Evolutionary conservation across 2,329 filamentous ascomycete species (phyloP).

Genomic region (Pyrenochaeta sp.): DNA sequence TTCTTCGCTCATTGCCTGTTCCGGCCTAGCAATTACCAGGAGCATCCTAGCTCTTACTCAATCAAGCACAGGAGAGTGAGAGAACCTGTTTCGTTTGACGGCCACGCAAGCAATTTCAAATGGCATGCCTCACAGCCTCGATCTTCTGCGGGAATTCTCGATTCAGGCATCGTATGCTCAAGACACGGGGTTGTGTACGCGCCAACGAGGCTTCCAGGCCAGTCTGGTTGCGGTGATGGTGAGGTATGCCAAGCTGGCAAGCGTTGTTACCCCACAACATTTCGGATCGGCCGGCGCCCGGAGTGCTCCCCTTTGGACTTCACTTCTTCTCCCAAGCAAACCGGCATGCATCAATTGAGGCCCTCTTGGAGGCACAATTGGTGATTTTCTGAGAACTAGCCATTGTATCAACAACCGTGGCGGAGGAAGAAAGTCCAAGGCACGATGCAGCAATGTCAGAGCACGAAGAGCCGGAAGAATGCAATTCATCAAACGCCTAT

Average conservation of each 20-base stretch:
- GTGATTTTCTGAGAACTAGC: neutral
- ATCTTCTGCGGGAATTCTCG: conserved; percentile 28
- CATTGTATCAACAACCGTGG: neutral
- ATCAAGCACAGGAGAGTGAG: conserved; percentile 12
- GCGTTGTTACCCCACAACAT: conserved; percentile 36
- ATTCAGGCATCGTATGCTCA: conserved; percentile 31
- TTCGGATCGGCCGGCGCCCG: conserved; percentile 33
- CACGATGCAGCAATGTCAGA: neutral
- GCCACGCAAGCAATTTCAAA: conserved; percentile 24
- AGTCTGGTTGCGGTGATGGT: conserved; percentile 32
- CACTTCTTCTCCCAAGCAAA: conserved; percentile 17
- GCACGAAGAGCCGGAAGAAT: conserved; percentile 5
- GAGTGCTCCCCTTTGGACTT: conserved; percentile 21
- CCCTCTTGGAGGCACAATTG: neutral
- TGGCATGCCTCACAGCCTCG: conserved; percentile 10
- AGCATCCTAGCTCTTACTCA: conserved; percentile 11
- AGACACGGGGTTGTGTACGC: conserved; percentile 15
- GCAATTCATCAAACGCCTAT: neutral
- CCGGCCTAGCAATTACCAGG: conserved; percentile 4
- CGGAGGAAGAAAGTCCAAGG: neutral
- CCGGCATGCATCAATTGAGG: neutral
- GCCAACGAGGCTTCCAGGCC: conserved; percentile 16
- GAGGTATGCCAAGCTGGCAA: conserved; percentile 38
- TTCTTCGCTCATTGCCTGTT: conserved; percentile 14
- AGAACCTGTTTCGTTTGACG: conserved; percentile 18